Base-by-base conservation (phyloP, 805 yeast genomes). In the Monosporozyma aquatica region DNA sequence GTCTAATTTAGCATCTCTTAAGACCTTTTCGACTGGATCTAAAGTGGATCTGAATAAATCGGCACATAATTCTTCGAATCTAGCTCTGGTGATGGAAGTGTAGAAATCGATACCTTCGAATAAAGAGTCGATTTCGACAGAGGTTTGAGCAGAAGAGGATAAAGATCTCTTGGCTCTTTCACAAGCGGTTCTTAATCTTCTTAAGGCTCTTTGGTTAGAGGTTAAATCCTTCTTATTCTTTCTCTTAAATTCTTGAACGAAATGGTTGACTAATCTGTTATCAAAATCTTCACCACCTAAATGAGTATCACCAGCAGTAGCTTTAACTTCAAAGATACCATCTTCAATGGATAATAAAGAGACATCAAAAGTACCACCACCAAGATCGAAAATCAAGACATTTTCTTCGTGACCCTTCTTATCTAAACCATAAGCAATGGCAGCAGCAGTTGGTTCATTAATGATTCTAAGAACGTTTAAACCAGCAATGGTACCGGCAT, bases 361-460 rank as follows among this genome's bases (percentile, higher is more conserved):
- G 41, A 89, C 97, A 85, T 89, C 97, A 72, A 89, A 89, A 61
- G 97, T 89, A 80, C 97, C 97, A 75, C 97, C 97, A 78, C 97
- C 97, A 59, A 89, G 77, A 71, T 87, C 97, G 72, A 87, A 87
- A 66, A 87, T 86, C 63, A 87, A 76, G 45, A 89, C 94, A 66
- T 89, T 85, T 69, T 82, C 82, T 72, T 89, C 96, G 41, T 73
- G 74, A 52, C 80, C 76, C 49, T 68, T 69, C 66, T 70, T 70
- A 50, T 69, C 74, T 58, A 90, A 78, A 76, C 97, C 97, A 76
- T 90, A 90, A 62, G 97, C 97, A 71, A 89, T 86, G 54, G 97
- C 97, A 59, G 97, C 97, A 48, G 87, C 85, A 61, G 87, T 87
- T 61, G 95, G 95, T 74, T 87, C 95, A 74, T 87, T 87, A 62